Evolutionary conservation across 2,329 filamentous ascomycete genomes (phyloP).

Genomic region (Amauroascus verrucosus): DNA sequence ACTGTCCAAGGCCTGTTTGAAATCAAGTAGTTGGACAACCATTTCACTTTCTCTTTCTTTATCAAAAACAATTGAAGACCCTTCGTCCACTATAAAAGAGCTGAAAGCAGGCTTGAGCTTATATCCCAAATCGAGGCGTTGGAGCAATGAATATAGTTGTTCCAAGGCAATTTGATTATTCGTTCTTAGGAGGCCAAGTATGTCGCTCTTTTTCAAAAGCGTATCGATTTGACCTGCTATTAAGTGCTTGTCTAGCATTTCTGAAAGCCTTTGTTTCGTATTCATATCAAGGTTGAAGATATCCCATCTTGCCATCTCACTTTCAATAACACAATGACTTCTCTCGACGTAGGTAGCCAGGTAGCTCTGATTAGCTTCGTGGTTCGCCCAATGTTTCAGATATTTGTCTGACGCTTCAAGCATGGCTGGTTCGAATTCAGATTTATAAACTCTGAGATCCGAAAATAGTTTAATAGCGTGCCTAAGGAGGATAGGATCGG

Average conservation of each 20-base stretch:
- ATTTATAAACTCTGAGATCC: slow-evolving; percentile 70
- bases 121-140: slow-evolving; percentile 58
- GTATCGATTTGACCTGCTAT: slow-evolving; percentile 58
- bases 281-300: slow-evolving; percentile 70
- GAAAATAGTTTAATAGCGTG: slow-evolving; percentile 74
- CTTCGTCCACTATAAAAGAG: slow-evolving; percentile 65
- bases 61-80: slow-evolving; percentile 68
- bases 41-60: slow-evolving; percentile 70
- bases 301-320: slow-evolving; percentile 67
- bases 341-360: slow-evolving; percentile 67
- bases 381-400: slow-evolving; percentile 58
- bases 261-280: slow-evolving; percentile 67
- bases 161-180: slow-evolving; percentile 61
- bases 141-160: slow-evolving; percentile 66
- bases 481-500: slow-evolving; percentile 57
- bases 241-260: slow-evolving; percentile 60
- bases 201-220: slow-evolving; percentile 54
- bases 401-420: slow-evolving; percentile 57
- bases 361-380: slow-evolving; percentile 49
- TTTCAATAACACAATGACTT: slow-evolving; percentile 57
- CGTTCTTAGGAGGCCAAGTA: slow-evolving; percentile 63
- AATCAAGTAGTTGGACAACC: slow-evolving; percentile 68
- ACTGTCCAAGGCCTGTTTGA: slow-evolving; percentile 69
- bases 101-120: slow-evolving; percentile 64
- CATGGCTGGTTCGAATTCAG: slow-evolving; percentile 67